These are phyloP conservation scores for Beauveria bassiana DNA, from an alignment of 2,329 filamentous ascomycete genomes.

Conservation along the genomic window DNA sequence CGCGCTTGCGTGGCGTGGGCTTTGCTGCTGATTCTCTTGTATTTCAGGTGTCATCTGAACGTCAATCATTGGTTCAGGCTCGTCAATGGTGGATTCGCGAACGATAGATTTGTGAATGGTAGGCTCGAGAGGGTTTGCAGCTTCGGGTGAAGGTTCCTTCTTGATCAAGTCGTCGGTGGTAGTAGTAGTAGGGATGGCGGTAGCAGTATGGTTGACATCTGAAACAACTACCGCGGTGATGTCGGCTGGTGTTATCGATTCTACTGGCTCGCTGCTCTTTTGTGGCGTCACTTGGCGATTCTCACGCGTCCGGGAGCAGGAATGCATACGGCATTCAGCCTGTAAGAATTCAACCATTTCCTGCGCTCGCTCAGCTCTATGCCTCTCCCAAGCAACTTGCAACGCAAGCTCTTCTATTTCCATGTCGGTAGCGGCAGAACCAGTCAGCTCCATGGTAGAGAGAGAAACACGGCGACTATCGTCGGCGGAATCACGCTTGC, in stretches of 20 bases:
- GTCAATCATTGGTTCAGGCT: slow-evolving; percentile 4
- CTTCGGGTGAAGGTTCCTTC: not conserved
- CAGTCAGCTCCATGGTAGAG: slow-evolving; percentile 42
- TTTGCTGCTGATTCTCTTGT: slow-evolving; percentile 20
- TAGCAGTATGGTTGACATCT: not conserved
- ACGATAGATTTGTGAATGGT: not conserved
- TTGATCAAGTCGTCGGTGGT: not conserved
- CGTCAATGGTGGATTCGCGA: slow-evolving; percentile 11
- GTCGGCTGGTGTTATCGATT: slow-evolving; percentile 4
- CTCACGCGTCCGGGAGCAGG: slow-evolving; percentile 51
- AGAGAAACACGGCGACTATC: slow-evolving; percentile 37
- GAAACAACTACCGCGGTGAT: not conserved
- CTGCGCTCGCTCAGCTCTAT: slow-evolving; percentile 59
- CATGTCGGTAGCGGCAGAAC: slow-evolving; percentile 47
- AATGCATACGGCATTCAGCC: slow-evolving; percentile 62
- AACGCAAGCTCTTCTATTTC: slow-evolving; percentile 50
- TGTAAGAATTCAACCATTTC: slow-evolving; percentile 71
- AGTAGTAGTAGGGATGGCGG: no score
- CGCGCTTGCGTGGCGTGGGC: slow-evolving; percentile 6
- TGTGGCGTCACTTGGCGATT: slow-evolving; percentile 7
- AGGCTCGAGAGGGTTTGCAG: slow-evolving; percentile 15
- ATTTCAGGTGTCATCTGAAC: not conserved
- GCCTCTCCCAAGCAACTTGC: slow-evolving; percentile 50
- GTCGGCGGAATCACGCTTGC: slow-evolving; percentile 24
- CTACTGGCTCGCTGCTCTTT: not conserved